Base-by-base conservation (phyloP, 306 rosid species). In the Abrus precatorius region DNA sequence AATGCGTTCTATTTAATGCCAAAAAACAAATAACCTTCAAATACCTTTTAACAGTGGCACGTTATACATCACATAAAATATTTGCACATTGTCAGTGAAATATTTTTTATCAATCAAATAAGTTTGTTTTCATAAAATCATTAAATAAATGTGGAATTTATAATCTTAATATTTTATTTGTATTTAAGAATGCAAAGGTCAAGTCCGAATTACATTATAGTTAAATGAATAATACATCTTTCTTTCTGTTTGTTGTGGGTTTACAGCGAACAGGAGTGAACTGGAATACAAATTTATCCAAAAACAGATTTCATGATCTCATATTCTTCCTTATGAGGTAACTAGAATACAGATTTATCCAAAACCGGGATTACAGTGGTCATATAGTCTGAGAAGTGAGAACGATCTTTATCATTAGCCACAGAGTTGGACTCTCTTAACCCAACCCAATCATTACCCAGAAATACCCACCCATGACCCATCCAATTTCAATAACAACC, bases 401-500 rank as follows among this genome's bases (percentile, higher is more conserved):
- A 36, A 56, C 28, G 28, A 30, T n/a, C 14, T 62, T 53, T 9
- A 65, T 70, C 53, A 20, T 20, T 20, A 49, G 77, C 70, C 60
- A 43, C 83, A 59, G 74, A 62, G 82, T 80, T 64, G 14, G 27
- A 75, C 83, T 79, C 85, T 47, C 62, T 38, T 56, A 44, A 61
- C 55, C 63, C 65, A 20, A 68, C 69, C 75, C 78, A 88, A 78
- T 88, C 85, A 76, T 76, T 32, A 86, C 85, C 91, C 80, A 45
- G 30, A 32, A 59, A 79, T 75, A 66, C 73, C 14, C 34, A 69
- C 50, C 11, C 72, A 20, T 70, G 12, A 61, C 44, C 13, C 77
- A n/a, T 75, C 47, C 65, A 84, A 62, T 11, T 62, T 52, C 20
- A 56, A n/a, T 47, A 67, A 34, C 1, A 41, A 66, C 50, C 7